Base-by-base conservation (phyloP, 257 asterid species). In the Eucommia ulmoides region DNA sequence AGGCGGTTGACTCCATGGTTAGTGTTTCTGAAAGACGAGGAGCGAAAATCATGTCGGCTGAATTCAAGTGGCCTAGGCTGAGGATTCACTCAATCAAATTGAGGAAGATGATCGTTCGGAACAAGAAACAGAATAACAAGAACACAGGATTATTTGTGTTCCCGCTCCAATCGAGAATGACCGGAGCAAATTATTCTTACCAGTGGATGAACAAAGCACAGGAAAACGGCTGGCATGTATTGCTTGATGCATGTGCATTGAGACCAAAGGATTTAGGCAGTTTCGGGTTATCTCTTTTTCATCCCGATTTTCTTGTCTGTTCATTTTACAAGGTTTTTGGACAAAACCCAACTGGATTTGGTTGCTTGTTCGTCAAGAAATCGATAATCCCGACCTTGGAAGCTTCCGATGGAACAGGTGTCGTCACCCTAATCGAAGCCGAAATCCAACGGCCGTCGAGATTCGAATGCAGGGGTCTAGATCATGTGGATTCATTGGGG, bases 131-230 rank as follows among this genome's bases (percentile, higher is more conserved):
- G 56, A 68, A 66, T 68, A 66, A 62, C 70, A 67, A 53, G 33
- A 55, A 67, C 1, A 56, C 72, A 49, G 98, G 98, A 29, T 47
- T 89, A 4, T 83, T 89, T 38, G 96, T 89, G 41, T 77, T 80
- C 20, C 98, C 98, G 0, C 94, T 82, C 8, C 96, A 85, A 50
- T 89, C 96, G n/a, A 76, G 94, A 61, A 67, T 68, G 83, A 89
- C 70, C 0, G 96, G 98, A 18, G 79, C 76, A 2, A 71, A 75
- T 47, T 82, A 89, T 53, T 89, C 98, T 23, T 82, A 82, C 45
- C 93, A 89, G 54, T 89, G 98, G 98, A 85, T 89, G 96, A 73
- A 62, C 17, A 11, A 64, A 65, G 98, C 96, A 1, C 88, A 79
- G 52, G 84, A 83, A 50, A 76, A 85, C 26, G 93, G 98, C 22